Evolutionary conservation across 768 basidiomycete species (phyloP), one percentile per base, ranked within the genome.

Genomic region (Tricholomella constricta): DNA sequence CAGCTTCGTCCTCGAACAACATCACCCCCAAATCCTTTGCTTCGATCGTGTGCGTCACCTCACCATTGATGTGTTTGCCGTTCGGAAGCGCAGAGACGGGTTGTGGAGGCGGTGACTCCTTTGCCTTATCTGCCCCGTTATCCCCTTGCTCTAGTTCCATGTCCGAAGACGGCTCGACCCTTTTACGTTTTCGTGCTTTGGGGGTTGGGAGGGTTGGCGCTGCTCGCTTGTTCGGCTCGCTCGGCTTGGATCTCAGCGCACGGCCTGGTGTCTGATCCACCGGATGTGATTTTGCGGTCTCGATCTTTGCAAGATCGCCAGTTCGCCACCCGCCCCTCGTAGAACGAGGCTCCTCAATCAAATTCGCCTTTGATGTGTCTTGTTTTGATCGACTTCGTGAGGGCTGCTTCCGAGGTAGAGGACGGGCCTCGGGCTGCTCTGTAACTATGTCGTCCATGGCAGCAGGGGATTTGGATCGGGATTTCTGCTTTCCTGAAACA

Each of bases 101-200:
- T 26, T 46, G 47, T 20, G 53, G 56, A 22, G 49, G 47, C 20
- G 53, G 45, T 47, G 36, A 44, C 6, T 25, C 42, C 34, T 45
- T 41, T 29, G 14, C 46, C 4, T 38, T 44, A 7, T 41, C 46
- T 10, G 23, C 25, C 23, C n/a, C 37, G 19, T 46, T 37, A 29
- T 46, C 49, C 37, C 36, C 50, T 12, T 52, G 37, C 19, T 60
- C 62, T 37, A 49, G 62, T 25, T 64, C 65, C 23, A 49, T 50
- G 51, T 72, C 75, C 14, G 75, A 68, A 1, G 73, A 71, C 29
- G 72, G 73, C 46, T 76, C 74, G 5, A 77, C 63, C 55, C 74
- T 72, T 61, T 73, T 68, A 37, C 80, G 76, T 65, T 83, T 83
- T 52, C 73, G 70, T 38, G 62, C 29, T 36, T 45, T 61, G 40